phyloP scores from a whole-genome alignment of 164 flowering plant genomes.

The Berberis thunbergii region DNA sequence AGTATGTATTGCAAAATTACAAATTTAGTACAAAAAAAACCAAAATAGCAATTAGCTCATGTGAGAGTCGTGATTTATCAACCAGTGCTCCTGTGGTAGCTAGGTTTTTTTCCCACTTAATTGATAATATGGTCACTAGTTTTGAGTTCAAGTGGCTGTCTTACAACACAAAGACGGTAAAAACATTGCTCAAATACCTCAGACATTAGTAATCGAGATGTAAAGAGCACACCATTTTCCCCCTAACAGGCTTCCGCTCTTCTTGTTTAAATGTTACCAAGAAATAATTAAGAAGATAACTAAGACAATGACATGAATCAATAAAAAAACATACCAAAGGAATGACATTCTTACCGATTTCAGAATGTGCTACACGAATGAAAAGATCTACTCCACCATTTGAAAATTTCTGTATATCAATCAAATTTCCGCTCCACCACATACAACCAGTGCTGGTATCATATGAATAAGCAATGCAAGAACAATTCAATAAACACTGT shows the following conservation, averaged over 20 bases:
- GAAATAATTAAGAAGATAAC: not conserved
- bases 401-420: conserved; percentile 10
- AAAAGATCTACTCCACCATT: conserved; percentile 19
- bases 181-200: too few relatives aligned
- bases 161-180: too few relatives aligned
- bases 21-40: not conserved
- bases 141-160: too few relatives aligned
- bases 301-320: not conserved
- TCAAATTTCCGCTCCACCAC: conserved; percentile 17
- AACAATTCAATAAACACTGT: conserved; percentile 21
- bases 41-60: too few relatives aligned
- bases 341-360: conserved; percentile 15
- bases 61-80: too few relatives aligned
- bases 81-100: too few relatives aligned
- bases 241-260: too few relatives aligned
- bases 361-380: conserved; percentile 19
- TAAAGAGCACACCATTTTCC: too few relatives aligned
- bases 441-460: conserved; percentile 11
- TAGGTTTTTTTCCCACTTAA: too few relatives aligned
- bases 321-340: not conserved
- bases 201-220: too few relatives aligned
- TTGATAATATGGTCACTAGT: too few relatives aligned
- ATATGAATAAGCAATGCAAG: conserved; percentile 17
- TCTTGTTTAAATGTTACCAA: not conserved
- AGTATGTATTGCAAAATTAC: too few relatives aligned